Base-by-base conservation (phyloP, 352 stramenopile species). In the Phytopythium montanum region DNA sequence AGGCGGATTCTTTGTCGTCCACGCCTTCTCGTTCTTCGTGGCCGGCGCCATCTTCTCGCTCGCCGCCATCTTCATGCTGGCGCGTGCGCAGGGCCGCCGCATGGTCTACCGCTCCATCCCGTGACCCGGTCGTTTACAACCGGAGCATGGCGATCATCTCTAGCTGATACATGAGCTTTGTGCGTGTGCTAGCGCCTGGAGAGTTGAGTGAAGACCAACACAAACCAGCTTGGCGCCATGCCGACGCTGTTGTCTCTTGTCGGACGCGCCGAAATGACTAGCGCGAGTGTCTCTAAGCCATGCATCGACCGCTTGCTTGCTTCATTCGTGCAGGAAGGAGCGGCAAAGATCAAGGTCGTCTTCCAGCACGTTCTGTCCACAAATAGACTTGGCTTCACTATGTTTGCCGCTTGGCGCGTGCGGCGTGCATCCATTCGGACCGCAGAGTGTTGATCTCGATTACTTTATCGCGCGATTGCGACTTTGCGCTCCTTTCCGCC, bases 91-190 rank as follows among this genome's bases (percentile, higher is more conserved):
- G 14, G 64, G 81, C 45, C 75, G 76, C 13, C 77, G 75, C 61
- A 74, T 81, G 59, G 63, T 91, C 25, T 91, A 91, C 58, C 79
- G 75, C 18, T 54, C 81, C 25, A 85, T 91, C 46, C 53, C 66
- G 14, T 90, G 66, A 49, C n/a, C 13, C 39, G 8, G 36, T 42
- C 16, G 36, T 5, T n/a, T 6, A 25, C 18, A 25, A 3, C 39
- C 3, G 2, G 7, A 25, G 39, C 0, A 21, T 12, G 19, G n/a
- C n/a, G 16, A 21, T 8, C 14, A 1, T 1, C 18, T n/a, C 7
- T n/a, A 25, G 39, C 39, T 46, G 39, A 7, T 25, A 46, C 12
- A n/a, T 9, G 16, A n/a, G 39, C 19, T n/a, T 10, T 23, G 0
- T 46, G 21, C 19, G 21, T 25, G 39, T 46, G 10, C 19, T 46